Conservation (phyloP, 225 moss, liverwort and hornwort species). For the Marchantia polymorpha region DNA sequence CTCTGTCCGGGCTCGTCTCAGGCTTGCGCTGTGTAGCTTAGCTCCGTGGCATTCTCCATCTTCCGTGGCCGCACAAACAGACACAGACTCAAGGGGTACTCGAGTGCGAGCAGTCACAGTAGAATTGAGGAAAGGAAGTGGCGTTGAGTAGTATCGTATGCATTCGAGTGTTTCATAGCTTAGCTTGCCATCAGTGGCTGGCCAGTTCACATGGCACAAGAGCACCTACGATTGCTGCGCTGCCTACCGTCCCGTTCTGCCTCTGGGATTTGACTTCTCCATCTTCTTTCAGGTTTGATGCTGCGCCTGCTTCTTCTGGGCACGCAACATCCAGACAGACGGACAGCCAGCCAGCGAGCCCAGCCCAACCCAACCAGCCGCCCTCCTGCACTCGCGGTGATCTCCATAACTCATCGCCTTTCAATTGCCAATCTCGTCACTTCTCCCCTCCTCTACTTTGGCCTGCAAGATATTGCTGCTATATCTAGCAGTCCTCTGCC, state of each 20-base stretch:
- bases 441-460: neutral
- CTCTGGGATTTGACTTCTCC: slow-evolving; percentile 1
- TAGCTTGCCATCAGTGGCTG: neutral
- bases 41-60: neutral
- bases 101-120: neutral
- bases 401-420: neutral
- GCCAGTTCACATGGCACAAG: neutral
- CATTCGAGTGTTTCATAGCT: slow-evolving; percentile 1
- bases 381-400: slow-evolving; percentile 7
- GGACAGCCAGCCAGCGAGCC: neutral
- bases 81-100: neutral
- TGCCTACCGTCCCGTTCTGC: neutral
- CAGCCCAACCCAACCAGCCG: neutral
- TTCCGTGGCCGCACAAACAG: neutral
- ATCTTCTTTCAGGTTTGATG: neutral
- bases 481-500: neutral
- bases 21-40: neutral
- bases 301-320: neutral
- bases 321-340: slow-evolving; percentile 7
- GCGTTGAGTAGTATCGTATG: neutral
- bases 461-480: neutral
- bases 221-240: slow-evolving; percentile 6
- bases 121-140: neutral
- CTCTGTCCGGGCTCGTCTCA: neutral
- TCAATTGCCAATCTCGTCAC: neutral